These are phyloP conservation scores for Chenopodium quinoa DNA, from an alignment of 148 eudicot genomes.

Conservation along the genomic window DNA sequence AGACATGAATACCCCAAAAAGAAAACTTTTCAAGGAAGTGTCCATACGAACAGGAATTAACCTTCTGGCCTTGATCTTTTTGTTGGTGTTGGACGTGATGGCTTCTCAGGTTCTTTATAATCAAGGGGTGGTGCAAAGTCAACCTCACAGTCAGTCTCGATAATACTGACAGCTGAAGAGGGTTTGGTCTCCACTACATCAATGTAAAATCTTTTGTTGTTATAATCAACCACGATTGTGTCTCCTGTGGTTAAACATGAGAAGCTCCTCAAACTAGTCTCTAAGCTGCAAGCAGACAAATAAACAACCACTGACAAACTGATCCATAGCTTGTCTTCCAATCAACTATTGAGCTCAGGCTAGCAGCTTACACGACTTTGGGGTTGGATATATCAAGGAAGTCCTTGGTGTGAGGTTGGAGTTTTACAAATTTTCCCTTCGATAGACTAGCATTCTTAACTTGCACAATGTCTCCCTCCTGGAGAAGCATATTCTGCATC, in stretches of 20 bases:
- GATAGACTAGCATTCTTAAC: constrained; percentile 36
- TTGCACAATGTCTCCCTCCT: constrained; percentile 42
- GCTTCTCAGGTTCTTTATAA: constrained; percentile 37
- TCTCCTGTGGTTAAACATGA: constrained; percentile 38
- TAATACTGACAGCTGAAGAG: constrained; percentile 37
- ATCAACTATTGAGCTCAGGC: neutral
- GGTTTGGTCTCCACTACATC: constrained; percentile 38
- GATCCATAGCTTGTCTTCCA: neutral
- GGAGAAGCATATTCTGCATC: constrained; percentile 42
- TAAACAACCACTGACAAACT: neutral
- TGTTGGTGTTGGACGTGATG: constrained; percentile 18
- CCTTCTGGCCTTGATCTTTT: constrained; percentile 32
- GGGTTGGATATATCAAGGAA: constrained; percentile 39
- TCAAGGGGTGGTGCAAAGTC: constrained; percentile 43
- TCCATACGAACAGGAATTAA: neutral
- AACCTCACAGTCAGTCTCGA: constrained; percentile 42
- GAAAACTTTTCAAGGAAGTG: neutral
- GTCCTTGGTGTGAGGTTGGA: constrained; percentile 39
- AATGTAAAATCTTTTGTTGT: constrained; percentile 33
- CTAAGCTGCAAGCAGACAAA: constrained; percentile 31
- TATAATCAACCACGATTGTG: constrained; percentile 39
- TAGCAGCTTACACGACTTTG: constrained; percentile 36
- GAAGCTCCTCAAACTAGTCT: constrained; percentile 40
- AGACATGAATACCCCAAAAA: neutral
- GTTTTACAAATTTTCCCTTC: constrained; percentile 38